Evolutionary conservation across 257 asterid species (phyloP), one percentile per base, ranked within the genome.

Genomic region (Catharanthus roseus): DNA sequence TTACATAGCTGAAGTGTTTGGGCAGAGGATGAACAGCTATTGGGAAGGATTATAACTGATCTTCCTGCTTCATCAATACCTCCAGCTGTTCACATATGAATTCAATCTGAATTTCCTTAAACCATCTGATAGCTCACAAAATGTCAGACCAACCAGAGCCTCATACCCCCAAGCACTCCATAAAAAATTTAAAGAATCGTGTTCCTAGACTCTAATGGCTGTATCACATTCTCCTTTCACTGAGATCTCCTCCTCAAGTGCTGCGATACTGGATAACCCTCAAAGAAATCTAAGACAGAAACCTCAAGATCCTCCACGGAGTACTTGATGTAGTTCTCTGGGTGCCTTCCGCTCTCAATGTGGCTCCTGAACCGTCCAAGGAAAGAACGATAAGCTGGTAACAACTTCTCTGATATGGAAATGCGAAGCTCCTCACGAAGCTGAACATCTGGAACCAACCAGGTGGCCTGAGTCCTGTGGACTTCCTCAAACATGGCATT

Each of bases 401-500:
- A 77, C 75, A 92, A 70, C 82, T 69, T 77, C 78, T 90, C 93
- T 0, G 93, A 86, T 65, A 92, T 80, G 74, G 98, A 90, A 71
- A 92, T 90, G 57, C 95, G 81, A 23, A 92, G 91, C 85, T 92
- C 98, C 79, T 92, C 98, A 0, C 98, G 84, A 12, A 92, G 96
- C 83, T 92, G 95, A 72, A 80, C 16, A 83, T 92, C 95, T 0
- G 98, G 98, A 29, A 92, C 70, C 79, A 83, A 74, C 97, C 98
- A 92, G 0, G 85, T 85, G 0, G 98, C 89, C 80, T 90, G 98
- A 74, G 89, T 90, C 80, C 88, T 82, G 60, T 88, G 97, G 44
- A 92, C 97, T 77, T 92, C 97, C 75, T 90, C 97, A 82, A 92
- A 90, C 87, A 87, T 87, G 47, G 91, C 86, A 79, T 92, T 90